Evolutionary conservation across 148 eudicot species (phyloP).

Genomic region (Arbutus unedo): DNA sequence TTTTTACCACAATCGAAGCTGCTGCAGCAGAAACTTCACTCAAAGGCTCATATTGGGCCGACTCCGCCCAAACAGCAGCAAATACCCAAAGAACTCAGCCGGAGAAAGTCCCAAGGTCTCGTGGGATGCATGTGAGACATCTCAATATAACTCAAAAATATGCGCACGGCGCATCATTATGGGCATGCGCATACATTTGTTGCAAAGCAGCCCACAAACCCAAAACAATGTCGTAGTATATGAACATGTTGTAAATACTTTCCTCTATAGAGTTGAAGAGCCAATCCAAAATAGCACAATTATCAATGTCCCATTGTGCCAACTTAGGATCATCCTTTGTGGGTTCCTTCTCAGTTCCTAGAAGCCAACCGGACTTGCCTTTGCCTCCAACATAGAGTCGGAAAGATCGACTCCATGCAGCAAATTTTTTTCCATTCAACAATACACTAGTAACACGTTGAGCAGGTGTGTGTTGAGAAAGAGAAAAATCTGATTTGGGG

Average conservation of each 20-base stretch:
- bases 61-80: not conserved
- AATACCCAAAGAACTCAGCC: not conserved
- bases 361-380: not conserved
- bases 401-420: not conserved
- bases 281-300: not conserved
- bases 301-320: not conserved
- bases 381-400: not conserved
- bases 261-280: not conserved
- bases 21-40: not conserved
- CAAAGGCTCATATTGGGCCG: not conserved
- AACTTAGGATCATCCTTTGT: not conserved
- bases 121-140: not conserved
- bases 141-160: not conserved
- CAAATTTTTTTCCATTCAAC: not conserved
- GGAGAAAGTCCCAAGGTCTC: not conserved
- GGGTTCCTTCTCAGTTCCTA: too few relatives aligned
- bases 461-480: not conserved
- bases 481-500: not conserved
- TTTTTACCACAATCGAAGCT: not conserved
- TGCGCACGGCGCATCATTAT: too few relatives aligned
- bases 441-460: not conserved
- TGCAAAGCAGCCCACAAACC: too few relatives aligned
- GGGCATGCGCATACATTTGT: too few relatives aligned
- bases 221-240: not conserved
- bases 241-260: not conserved